A percentile compares a stretch with the other conserved stretches of the same genome.
Evolutionary conservation across 805 yeast genomes (phyloP).

Genomic region (Blastobotrys chiropterorum): DNA sequence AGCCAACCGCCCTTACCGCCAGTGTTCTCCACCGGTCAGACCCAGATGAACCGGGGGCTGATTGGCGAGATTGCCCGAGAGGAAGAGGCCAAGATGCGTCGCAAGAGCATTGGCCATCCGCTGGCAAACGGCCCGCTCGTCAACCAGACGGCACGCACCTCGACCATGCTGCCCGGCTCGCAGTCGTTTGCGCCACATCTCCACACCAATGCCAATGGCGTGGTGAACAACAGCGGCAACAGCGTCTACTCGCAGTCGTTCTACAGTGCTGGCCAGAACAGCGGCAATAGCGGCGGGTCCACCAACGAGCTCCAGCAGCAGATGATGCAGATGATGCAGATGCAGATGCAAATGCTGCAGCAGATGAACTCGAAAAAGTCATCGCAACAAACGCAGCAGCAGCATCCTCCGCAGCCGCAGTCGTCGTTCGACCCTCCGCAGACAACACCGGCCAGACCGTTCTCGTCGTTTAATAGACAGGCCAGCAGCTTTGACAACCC

Average conservation of each 20-base stretch:
- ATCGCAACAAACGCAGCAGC: neutral
- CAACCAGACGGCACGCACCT: constrained; percentile 12
- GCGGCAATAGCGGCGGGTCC: neutral
- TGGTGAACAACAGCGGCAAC: neutral
- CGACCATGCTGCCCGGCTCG: constrained; percentile 8
- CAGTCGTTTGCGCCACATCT: neutral
- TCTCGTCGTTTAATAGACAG: neutral
- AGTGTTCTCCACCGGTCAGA: constrained; percentile 18
- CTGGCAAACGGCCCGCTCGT: neutral
- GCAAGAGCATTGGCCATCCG: constrained; percentile 17
- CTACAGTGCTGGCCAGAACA: neutral
- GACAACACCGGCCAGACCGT: neutral
- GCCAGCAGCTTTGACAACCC: neutral
- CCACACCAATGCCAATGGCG: neutral
- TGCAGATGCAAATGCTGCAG: constrained; percentile 28
- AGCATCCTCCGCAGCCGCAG: constrained; percentile 4
- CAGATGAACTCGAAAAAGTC: constrained; percentile 15
- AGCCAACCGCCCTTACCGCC: constrained; percentile 20
- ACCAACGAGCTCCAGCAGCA: constrained; percentile 26
- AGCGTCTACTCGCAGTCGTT: neutral
- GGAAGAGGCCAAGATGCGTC: constrained; percentile 31
- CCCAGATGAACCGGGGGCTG: constrained; percentile 28
- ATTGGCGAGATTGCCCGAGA: constrained; percentile 36
- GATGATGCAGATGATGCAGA: constrained; percentile 29
- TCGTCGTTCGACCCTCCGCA: constrained; percentile 3